A percentile compares a stretch with the other conserved stretches of the same genome.
phyloP scores from a whole-genome alignment of 345 rosid genomes.

The Anacardium occidentale region DNA sequence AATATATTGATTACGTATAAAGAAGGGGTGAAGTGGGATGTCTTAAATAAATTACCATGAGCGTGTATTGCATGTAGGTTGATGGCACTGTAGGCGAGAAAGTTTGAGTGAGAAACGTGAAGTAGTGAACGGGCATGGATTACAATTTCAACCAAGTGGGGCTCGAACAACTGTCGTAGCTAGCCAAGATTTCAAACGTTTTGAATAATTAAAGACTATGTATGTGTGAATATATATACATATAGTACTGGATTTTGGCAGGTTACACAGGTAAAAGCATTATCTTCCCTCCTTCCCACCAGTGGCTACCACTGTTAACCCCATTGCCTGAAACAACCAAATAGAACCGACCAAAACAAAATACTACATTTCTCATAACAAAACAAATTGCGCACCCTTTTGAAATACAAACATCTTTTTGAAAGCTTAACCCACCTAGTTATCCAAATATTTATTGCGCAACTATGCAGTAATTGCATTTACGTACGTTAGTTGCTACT shows the following conservation, averaged over 20 bases:
- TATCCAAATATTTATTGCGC: no score
- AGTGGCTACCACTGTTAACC: not conserved
- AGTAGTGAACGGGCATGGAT: conserved; percentile 29
- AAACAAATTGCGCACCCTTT: not conserved
- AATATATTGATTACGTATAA: not conserved
- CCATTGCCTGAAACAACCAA: not conserved
- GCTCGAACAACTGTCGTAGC: conserved; percentile 11
- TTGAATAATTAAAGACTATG: not conserved
- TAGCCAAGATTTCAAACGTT: conserved; percentile 8
- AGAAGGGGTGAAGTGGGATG: conserved; percentile 3
- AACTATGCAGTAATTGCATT: no score
- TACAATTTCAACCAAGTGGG: conserved; percentile 37
- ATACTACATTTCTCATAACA: not conserved
- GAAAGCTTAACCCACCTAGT: not conserved
- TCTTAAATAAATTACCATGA: not conserved
- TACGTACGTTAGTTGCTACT: no score
- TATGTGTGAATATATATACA: no score
- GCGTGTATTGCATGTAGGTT: conserved; percentile 25
- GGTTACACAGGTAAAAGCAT: conserved; percentile 15
- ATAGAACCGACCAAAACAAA: not conserved
- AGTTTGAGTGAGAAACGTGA: conserved; percentile 6
- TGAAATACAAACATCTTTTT: not conserved
- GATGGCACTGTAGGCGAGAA: conserved; percentile 12
- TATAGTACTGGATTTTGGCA: conserved; percentile 19
- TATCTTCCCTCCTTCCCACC: conserved; percentile 35